These are phyloP conservation scores for Gastrolobium villosum DNA, from an alignment of 306 rosid species.

Conservation along the genomic window DNA sequence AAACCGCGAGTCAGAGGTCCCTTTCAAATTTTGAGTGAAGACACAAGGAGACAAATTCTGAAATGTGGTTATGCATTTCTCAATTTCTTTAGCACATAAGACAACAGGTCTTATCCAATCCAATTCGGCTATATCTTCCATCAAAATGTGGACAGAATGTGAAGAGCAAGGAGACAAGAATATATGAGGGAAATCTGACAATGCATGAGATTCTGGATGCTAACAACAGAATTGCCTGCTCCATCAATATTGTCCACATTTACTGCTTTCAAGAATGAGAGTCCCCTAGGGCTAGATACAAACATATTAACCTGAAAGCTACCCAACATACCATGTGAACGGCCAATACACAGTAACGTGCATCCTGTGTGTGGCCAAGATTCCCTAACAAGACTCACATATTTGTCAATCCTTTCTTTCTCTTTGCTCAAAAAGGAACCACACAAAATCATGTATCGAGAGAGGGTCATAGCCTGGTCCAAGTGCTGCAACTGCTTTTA, in stretches of 20 bases:
- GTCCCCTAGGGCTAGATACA: conserved; percentile 65
- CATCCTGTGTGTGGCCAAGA: conserved; percentile 71
- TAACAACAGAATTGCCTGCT: conserved; percentile 42
- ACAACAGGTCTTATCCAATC: conserved; percentile 60
- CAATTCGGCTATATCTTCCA: conserved; percentile 68
- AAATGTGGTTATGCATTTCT: conserved; percentile 54
- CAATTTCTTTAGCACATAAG: conserved; percentile 61
- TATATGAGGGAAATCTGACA: conserved; percentile 59
- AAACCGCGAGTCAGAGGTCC: conserved; percentile 43
- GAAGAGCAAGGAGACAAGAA: conserved; percentile 69
- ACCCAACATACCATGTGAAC: conserved; percentile 42
- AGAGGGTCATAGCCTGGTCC: conserved; percentile 68
- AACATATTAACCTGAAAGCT: conserved; percentile 59
- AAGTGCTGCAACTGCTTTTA: conserved; percentile 61
- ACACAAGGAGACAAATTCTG: conserved; percentile 50
- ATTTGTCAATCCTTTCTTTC: conserved; percentile 64
- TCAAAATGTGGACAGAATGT: conserved; percentile 53
- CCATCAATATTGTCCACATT: conserved; percentile 51
- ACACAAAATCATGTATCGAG: conserved; percentile 52
- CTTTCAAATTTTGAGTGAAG: conserved; percentile 52
- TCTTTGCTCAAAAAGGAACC: conserved; percentile 61
- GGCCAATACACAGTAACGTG: conserved; percentile 60
- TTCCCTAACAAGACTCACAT: conserved; percentile 58
- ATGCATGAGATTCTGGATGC: conserved; percentile 49
- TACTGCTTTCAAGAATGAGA: conserved; percentile 58